Evolutionary conservation across 441 rosid genomes (phyloP).

Genomic region (Euphorbia celastroides): DNA sequence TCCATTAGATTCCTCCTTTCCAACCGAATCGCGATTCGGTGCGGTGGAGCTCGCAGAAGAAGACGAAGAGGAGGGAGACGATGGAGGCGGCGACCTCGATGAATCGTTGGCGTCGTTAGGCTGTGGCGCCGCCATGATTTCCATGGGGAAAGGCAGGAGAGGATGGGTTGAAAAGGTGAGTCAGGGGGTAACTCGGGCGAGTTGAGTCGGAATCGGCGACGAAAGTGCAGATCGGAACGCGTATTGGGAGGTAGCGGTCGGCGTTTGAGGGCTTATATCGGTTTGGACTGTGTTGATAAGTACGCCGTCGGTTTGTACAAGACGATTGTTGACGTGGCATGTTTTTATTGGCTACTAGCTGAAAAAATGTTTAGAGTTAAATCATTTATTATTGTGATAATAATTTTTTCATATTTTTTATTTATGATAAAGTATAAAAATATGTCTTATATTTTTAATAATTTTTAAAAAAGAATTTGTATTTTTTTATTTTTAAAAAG

Average conservation of each 20-base stretch:
- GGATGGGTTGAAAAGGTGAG: slow-evolving; percentile 6
- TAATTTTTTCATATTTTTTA: too few relatives aligned
- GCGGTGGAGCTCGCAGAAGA: slow-evolving; percentile 28
- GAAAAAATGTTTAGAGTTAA: not conserved
- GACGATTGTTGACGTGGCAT: not conserved
- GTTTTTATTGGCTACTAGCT: not conserved
- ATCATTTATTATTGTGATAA: too few relatives aligned
- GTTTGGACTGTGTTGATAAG: not conserved
- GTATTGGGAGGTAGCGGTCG: not conserved
- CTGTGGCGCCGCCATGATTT: slow-evolving; percentile 29
- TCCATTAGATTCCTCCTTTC: slow-evolving; percentile 21
- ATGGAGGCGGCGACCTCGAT: slow-evolving; percentile 18
- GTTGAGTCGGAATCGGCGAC: slow-evolving; percentile 22
- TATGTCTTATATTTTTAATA: too few relatives aligned
- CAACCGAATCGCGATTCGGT: slow-evolving; percentile 21
- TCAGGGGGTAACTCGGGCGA: slow-evolving; percentile 11
- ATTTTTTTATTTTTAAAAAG: too few relatives aligned
- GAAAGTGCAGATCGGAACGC: not conserved
- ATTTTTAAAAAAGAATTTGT: too few relatives aligned
- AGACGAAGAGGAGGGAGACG: slow-evolving; percentile 23
- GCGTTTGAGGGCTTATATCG: not conserved
- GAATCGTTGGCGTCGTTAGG: slow-evolving; percentile 13
- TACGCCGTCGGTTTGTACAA: not conserved
- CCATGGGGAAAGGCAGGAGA: slow-evolving; percentile 29
- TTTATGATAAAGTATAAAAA: too few relatives aligned